Conservation (phyloP, 169 alveolate genomes). For the Plasmodium reichenowi region DNA sequence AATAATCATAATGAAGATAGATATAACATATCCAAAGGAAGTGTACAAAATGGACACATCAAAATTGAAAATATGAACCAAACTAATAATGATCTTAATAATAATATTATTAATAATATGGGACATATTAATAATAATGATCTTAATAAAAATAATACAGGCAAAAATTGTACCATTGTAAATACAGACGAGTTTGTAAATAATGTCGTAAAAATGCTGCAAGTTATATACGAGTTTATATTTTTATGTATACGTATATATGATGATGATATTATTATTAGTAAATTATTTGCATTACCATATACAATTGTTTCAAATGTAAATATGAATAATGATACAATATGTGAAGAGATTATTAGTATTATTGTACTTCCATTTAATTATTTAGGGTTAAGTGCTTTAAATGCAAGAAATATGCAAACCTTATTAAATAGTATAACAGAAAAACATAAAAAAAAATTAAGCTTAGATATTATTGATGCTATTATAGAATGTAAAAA, state of each 20-base stretch:
- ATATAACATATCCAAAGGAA: not conserved
- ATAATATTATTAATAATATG: not conserved
- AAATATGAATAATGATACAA: conserved; percentile 15
- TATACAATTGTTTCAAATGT: conserved; percentile 46
- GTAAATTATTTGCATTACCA: conserved; percentile 39
- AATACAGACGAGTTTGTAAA: conserved; percentile 13
- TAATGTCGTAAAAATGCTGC: conserved; percentile 53
- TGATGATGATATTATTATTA: conserved; percentile 26
- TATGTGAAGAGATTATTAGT: conserved; percentile 42
- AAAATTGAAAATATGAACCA: not conserved
- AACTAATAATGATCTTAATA: not conserved
- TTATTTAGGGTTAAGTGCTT: conserved; percentile 41
- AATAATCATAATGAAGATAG: too few relatives aligned
- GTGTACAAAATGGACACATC: not conserved
- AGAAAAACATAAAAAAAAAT: conserved; percentile 56
- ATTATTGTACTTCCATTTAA: conserved; percentile 65
- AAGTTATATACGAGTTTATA: conserved; percentile 63
- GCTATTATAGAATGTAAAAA: conserved; percentile 67
- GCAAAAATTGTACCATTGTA: not conserved
- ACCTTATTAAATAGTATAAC: conserved; percentile 21
- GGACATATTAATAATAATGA: not conserved
- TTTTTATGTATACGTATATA: conserved; percentile 60
- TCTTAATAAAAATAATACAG: not conserved
- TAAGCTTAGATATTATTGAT: conserved; percentile 52
- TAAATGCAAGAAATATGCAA: conserved; percentile 48